Conservation (phyloP, 257 asterid genomes). For the Capsicum pubescens region DNA sequence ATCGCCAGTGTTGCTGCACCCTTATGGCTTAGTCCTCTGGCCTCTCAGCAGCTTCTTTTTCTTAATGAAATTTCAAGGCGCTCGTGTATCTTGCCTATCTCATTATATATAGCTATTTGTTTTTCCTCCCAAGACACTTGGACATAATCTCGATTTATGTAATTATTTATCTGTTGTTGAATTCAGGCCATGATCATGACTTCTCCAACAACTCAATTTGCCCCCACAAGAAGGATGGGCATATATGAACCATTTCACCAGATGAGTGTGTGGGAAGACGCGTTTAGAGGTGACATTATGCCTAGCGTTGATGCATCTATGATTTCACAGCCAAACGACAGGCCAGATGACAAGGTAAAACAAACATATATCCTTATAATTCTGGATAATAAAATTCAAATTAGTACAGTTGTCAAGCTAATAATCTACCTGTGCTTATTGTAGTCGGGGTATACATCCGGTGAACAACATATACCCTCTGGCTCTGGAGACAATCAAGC, state of each 20-base stretch:
- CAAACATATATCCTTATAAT: conserved; percentile 5
- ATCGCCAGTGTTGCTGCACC: background rate
- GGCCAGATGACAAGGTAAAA: conserved; percentile 67
- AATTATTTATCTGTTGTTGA: background rate
- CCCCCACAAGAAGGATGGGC: conserved; percentile 70
- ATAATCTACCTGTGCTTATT: conserved; percentile 21
- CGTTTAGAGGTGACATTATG: conserved; percentile 58
- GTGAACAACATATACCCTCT: conserved; percentile 60
- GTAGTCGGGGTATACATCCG: conserved; percentile 65
- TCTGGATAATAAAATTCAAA: conserved; percentile 16
- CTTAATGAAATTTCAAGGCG: background rate
- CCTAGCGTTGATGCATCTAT: conserved; percentile 51
- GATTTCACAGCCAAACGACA: conserved; percentile 50
- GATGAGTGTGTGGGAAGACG: conserved; percentile 82
- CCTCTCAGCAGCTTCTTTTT: background rate
- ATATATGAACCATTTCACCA: conserved; percentile 72
- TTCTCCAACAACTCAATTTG: conserved; percentile 71
- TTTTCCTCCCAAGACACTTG: background rate
- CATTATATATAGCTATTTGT: background rate
- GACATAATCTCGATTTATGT: background rate
- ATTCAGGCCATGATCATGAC: conserved; percentile 57
- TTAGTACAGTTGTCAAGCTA: background rate
- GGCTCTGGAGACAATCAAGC: conserved; percentile 59
- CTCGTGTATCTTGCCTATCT: background rate
- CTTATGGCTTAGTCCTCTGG: background rate